Evolutionary conservation across 31 red algal species (phyloP).

Genomic region (Porphyra umbilicalis): DNA sequence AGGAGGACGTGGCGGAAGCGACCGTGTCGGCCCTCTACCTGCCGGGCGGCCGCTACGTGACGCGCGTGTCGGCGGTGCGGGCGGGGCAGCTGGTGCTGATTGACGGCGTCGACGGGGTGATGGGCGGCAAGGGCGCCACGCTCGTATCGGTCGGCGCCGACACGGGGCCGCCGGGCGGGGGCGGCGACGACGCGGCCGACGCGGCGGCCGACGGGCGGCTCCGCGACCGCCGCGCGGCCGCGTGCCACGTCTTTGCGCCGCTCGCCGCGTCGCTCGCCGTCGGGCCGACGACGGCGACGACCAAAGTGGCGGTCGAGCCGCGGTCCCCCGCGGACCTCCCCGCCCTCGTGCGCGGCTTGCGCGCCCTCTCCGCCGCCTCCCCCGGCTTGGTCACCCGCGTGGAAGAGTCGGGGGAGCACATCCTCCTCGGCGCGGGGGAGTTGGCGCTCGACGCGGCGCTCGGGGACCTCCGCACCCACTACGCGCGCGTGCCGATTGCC

Average conservation of each 20-base stretch:
- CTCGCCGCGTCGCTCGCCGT: neutral
- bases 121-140: slow-evolving; percentile 2
- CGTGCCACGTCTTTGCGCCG: neutral
- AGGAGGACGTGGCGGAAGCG: slow-evolving; percentile 66
- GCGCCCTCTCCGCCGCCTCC: slow-evolving; percentile 45
- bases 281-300: slow-evolving; percentile 3
- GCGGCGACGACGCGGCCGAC: neutral
- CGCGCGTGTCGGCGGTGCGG: slow-evolving; percentile 22
- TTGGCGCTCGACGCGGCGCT: slow-evolving; percentile 88
- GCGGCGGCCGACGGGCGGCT: neutral
- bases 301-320: slow-evolving; percentile 76
- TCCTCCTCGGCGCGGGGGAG: slow-evolving; percentile 81
- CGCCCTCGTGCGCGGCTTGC: slow-evolving; percentile 69
- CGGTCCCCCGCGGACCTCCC: slow-evolving; percentile 70
- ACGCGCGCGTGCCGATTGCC: slow-evolving; percentile 61
- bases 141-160: neutral
- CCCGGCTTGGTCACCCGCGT: slow-evolving; percentile 58
- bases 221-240: neutral
- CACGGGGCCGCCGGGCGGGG: neutral
- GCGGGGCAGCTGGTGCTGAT: slow-evolving; percentile 78
- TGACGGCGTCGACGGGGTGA: slow-evolving; percentile 43
- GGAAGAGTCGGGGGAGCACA: slow-evolving; percentile 83
- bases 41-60: slow-evolving; percentile 64
- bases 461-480: slow-evolving; percentile 65
- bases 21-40: slow-evolving; percentile 38